Percentiles rank a stretch among this genome's conserved stretches.
These are phyloP conservation scores for Atkinsonella hypoxylon DNA, from an alignment of 2,329 filamentous ascomycete genomes.

Conservation along the genomic window DNA sequence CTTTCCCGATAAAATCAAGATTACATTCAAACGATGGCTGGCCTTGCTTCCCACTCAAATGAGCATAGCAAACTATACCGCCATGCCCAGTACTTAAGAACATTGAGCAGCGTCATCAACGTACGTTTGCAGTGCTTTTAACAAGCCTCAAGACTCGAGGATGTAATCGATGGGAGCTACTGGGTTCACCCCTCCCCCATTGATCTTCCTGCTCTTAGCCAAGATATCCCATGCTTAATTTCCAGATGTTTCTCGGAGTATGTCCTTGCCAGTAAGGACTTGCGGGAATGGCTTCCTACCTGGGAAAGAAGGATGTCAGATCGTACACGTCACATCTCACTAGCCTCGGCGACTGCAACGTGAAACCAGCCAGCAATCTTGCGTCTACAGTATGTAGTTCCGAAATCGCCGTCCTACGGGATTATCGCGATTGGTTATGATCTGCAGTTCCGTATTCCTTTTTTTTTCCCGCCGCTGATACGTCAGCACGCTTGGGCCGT, in stretches of 20 bases:
- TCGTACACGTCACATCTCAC: not conserved
- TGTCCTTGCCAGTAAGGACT: not conserved
- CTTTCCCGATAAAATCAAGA: too few species aligned
- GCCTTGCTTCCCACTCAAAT: too few species aligned
- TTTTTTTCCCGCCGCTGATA: not conserved
- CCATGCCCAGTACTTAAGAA: too few species aligned
- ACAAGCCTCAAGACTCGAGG: too few species aligned
- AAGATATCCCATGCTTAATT: not conserved
- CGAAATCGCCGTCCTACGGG: not conserved
- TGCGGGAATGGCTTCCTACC: conserved; percentile 2
- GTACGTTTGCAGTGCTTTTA: too few species aligned
- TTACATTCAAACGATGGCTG: too few species aligned
- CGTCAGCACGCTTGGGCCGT: too few species aligned
- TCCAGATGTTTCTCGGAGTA: not conserved
- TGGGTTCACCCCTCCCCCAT: not conserved
- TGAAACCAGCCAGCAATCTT: not conserved
- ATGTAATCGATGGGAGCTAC: not conserved
- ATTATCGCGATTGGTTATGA: conserved; percentile 3
- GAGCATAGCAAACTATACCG: too few species aligned
- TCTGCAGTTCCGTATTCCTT: not conserved
- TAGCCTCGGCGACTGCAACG: not conserved
- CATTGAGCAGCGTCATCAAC: too few species aligned
- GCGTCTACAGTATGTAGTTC: not conserved
- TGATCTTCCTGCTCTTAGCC: not conserved
- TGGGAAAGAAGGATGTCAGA: not conserved